These are phyloP conservation scores for Harringtonia lauricola DNA, from an alignment of 2,329 filamentous ascomycete genomes.

Conservation along the genomic window DNA sequence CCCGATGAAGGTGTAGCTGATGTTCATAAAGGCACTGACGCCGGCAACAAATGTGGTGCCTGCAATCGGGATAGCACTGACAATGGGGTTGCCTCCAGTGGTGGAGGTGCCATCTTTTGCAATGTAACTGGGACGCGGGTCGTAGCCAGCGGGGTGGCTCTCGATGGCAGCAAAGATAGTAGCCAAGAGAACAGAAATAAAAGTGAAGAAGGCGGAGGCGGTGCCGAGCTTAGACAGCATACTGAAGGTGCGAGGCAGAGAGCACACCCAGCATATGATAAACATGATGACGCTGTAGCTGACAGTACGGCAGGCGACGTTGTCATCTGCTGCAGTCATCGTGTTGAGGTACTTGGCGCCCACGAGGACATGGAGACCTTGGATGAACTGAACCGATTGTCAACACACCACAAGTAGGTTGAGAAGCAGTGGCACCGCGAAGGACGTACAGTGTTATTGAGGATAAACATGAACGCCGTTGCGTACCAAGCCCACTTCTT, in stretches of 20 bases:
- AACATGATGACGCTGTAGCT: constrained; percentile 66
- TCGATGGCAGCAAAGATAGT: constrained; percentile 74
- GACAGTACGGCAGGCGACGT: constrained; percentile 61
- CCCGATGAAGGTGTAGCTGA: constrained; percentile 91
- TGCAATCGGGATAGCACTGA: constrained; percentile 54
- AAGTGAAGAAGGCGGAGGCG: constrained; percentile 75
- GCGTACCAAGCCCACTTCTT: constrained; percentile 60
- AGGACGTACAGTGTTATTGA: constrained; percentile 64
- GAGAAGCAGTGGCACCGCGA: neutral
- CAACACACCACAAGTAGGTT: neutral
- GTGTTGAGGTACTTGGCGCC: constrained; percentile 86
- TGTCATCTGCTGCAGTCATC: constrained; percentile 58
- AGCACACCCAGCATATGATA: constrained; percentile 65
- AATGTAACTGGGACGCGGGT: constrained; percentile 29
- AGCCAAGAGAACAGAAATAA: constrained; percentile 76
- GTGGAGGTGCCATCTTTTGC: constrained; percentile 16
- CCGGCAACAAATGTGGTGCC: constrained; percentile 72
- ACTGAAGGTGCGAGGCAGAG: constrained; percentile 75
- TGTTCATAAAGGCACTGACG: constrained; percentile 87
- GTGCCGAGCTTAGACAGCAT: constrained; percentile 71
- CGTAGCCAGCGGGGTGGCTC: constrained; percentile 58
- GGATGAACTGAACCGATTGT: constrained; percentile 47
- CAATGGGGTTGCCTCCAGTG: constrained; percentile 48
- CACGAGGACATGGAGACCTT: constrained; percentile 72
- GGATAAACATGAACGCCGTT: constrained; percentile 74